Conservation (phyloP, 2,329 filamentous ascomycete species). For the Polytolypa hystricis region DNA sequence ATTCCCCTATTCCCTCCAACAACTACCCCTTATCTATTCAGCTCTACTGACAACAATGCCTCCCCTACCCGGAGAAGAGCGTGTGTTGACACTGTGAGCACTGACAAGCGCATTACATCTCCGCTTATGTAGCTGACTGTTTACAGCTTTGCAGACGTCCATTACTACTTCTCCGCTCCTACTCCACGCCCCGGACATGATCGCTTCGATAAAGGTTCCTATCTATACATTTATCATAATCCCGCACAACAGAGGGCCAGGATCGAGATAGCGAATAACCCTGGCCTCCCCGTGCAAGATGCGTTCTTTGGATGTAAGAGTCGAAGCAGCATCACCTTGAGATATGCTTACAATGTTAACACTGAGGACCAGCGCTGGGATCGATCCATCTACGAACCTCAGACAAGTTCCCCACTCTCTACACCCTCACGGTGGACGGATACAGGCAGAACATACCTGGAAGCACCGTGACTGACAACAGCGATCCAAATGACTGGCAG, state of each 20-base stretch:
- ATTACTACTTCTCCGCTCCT: slow-evolving; percentile 52
- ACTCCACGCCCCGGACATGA: slow-evolving; percentile 45
- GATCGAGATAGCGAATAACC: slow-evolving; percentile 53
- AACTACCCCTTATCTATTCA: too few relatives aligned
- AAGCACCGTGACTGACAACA: slow-evolving; percentile 16
- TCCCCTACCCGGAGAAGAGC: slow-evolving; percentile 35
- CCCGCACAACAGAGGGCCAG: slow-evolving; percentile 41
- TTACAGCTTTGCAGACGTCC: slow-evolving; percentile 50
- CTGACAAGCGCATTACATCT: neutral
- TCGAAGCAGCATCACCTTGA: too few relatives aligned
- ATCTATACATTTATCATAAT: slow-evolving; percentile 54
- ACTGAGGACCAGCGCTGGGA: slow-evolving; percentile 26
- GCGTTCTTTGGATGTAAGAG: slow-evolving; percentile 49
- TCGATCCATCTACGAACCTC: slow-evolving; percentile 44
- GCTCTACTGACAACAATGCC: slow-evolving; percentile 30
- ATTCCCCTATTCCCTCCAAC: too few relatives aligned
- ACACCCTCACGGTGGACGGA: slow-evolving; percentile 46
- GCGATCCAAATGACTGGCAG: slow-evolving; percentile 42
- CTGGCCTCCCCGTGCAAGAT: slow-evolving; percentile 52
- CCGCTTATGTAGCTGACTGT: slow-evolving; percentile 6
- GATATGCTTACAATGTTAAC: too few relatives aligned
- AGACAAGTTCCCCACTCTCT: slow-evolving; percentile 48
- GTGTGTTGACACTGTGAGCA: slow-evolving; percentile 36
- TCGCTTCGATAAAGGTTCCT: slow-evolving; percentile 54
- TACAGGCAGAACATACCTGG: slow-evolving; percentile 18